Base-by-base conservation (phyloP, 139 green algal genomes). In the Desmodesmus armatus region DNA sequence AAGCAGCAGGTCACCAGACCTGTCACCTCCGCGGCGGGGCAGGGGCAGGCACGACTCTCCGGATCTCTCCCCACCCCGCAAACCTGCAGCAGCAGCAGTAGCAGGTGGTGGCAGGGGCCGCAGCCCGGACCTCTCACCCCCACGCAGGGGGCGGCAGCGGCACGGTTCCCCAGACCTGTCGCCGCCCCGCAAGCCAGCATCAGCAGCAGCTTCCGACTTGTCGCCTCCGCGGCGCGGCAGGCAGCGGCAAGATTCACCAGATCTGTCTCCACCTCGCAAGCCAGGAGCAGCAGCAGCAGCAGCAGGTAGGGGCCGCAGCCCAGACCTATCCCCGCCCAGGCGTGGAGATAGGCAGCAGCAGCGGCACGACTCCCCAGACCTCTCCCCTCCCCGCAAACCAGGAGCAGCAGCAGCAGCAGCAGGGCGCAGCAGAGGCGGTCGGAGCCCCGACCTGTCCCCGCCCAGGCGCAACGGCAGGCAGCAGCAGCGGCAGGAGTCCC, bases 61-160 rank as follows among this genome's bases (percentile, higher is more conserved):
- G 74, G 73, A 87, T 31, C 63, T 55, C 2, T 86, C 76, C 5
- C 76, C 82, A 21, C 82, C 86, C 4, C 2, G 13, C 0, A 0
- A 31, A 63, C 9, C 82, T 88, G 31, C 63, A 81, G 19, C 49
- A 76, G 25, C 82, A 89, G 17, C 62, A 83, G 17, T 44, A 75
- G 23, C 82, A 85, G 23, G 23, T 25, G 43, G 29, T 25, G n/a
- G 29, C 39, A 0, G 63, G 39, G 69, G 65, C 67, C 44, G 71
- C 35, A 49, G 60, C 5, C 82, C 88, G 19, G 83, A 41, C 70
- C 70, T 63, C 41, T 88, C 84, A 49, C 88, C 88, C 11, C 87
- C 80, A 17, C 80, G 81, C n/a, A 67, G 80, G 19, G 15, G 47
- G 33, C 43, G 47, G 70, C 71, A 83, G 49, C 49, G 67, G 65